phyloP scores from a whole-genome alignment of 371 early-diverging fungal genomes.

The Capillidium heterosporum region DNA sequence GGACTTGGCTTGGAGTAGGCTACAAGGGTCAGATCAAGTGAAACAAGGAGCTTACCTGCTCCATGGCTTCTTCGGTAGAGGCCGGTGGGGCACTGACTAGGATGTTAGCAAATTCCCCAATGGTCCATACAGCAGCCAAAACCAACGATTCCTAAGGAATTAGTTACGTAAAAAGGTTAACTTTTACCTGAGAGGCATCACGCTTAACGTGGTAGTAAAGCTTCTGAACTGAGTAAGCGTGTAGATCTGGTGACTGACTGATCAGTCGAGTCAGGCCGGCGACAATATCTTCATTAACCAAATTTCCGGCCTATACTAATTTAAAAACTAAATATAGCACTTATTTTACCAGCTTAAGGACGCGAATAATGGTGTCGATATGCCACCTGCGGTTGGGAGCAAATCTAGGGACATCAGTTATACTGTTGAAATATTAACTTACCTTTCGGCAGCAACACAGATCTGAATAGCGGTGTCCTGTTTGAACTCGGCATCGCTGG shows the following conservation, averaged over 20 bases:
- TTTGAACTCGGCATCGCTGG: constrained; percentile 76
- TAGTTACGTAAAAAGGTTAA: background rate
- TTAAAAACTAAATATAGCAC: background rate
- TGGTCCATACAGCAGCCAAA: constrained; percentile 81
- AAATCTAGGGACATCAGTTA: constrained; percentile 16
- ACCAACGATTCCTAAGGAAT: constrained; percentile 62
- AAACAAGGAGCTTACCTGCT: constrained; percentile 16
- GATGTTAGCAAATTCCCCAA: constrained; percentile 92
- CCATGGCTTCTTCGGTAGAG: constrained; percentile 50
- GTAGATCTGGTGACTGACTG: constrained; percentile 54
- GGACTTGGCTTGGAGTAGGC: constrained; percentile 53
- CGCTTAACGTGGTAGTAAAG: constrained; percentile 60
- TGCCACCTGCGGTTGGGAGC: constrained; percentile 92
- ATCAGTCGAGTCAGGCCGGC: constrained; percentile 47
- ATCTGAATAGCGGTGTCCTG: constrained; percentile 76
- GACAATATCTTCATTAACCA: constrained; percentile 52
- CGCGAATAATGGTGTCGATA: constrained; percentile 82
- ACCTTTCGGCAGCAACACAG: constrained; percentile 72
- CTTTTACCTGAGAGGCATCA: constrained; percentile 45
- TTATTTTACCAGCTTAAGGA: constrained; percentile 34
- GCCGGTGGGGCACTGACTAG: constrained; percentile 34
- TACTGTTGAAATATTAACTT: constrained; percentile 15
- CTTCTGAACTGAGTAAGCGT: constrained; percentile 72
- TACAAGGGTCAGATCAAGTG: too few species aligned
- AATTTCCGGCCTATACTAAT: constrained; percentile 32